These are phyloP conservation scores for Carex scoparia DNA, from an alignment of 176 grass and related monocot species.

Conservation along the genomic window DNA sequence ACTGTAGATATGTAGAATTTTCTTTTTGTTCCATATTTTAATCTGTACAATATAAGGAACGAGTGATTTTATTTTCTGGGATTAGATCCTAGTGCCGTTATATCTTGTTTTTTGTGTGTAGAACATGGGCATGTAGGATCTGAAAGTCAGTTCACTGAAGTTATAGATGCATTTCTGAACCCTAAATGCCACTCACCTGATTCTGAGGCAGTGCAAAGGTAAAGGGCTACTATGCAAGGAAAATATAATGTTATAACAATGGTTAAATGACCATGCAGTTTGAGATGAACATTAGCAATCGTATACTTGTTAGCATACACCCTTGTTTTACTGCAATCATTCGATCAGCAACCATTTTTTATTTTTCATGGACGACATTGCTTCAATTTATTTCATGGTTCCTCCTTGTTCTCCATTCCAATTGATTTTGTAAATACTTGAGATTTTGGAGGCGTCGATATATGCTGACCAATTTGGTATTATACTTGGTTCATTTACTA, in stretches of 20 bases:
- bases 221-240: conserved; percentile 21
- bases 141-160: conserved; percentile 41
- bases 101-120: conserved; percentile 24
- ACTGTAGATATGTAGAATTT: neutral
- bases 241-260: neutral
- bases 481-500: conserved; percentile 31
- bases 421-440: neutral
- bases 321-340: conserved; percentile 13
- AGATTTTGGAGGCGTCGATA: neutral
- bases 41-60: neutral
- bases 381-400: neutral
- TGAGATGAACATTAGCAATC: conserved; percentile 9
- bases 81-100: neutral
- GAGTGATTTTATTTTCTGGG: neutral
- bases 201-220: conserved; percentile 75
- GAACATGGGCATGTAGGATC: conserved; percentile 34
- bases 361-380: neutral
- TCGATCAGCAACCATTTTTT: neutral
- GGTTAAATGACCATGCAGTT: neutral
- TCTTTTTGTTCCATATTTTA: neutral
- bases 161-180: conserved; percentile 80
- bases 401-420: neutral
- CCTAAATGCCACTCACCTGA: conserved; percentile 85
- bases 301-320: neutral
- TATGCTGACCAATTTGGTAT: conserved; percentile 11